Evolutionary conservation across 78 protist genomes (phyloP).

Genomic region (Planoprotostelium fungivorum): DNA sequence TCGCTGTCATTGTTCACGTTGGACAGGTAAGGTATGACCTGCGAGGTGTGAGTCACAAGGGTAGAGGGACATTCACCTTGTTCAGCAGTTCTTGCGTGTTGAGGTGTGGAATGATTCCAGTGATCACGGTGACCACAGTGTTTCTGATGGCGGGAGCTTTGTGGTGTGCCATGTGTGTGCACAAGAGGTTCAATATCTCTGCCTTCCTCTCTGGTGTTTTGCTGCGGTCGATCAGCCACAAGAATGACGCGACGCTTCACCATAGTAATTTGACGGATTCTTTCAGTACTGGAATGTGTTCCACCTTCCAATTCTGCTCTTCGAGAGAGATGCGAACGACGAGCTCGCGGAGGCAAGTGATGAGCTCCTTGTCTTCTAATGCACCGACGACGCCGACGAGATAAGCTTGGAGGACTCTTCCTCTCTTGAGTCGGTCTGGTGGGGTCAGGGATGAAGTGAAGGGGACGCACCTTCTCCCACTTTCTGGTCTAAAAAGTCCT

Average conservation of each 20-base stretch:
- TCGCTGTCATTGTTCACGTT: not conserved
- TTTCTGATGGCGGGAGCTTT: not conserved
- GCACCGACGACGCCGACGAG: conserved; percentile 38
- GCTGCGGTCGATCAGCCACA: not conserved
- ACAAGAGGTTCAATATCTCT: not conserved
- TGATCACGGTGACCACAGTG: not conserved
- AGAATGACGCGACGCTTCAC: not conserved
- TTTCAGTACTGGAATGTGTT: conserved; percentile 14
- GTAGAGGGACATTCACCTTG: not conserved
- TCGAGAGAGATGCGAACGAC: conserved; percentile 45
- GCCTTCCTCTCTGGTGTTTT: not conserved
- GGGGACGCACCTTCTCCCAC: not conserved
- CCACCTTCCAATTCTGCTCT: conserved; percentile 35
- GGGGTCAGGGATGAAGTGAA: not conserved
- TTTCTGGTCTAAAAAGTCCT: not conserved
- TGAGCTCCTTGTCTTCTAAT: conserved; percentile 22
- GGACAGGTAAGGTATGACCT: not conserved
- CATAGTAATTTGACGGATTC: conserved; percentile 41
- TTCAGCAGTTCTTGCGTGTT: not conserved
- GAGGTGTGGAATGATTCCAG: not conserved
- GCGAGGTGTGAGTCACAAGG: not conserved
- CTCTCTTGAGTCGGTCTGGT: not conserved
- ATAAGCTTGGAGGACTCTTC: not conserved
- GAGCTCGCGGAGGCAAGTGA: conserved; percentile 14
- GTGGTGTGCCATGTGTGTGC: not conserved